These are phyloP conservation scores for Plasmodium gallinaceum DNA, from an alignment of 169 alveolate species.

Conservation along the genomic window DNA sequence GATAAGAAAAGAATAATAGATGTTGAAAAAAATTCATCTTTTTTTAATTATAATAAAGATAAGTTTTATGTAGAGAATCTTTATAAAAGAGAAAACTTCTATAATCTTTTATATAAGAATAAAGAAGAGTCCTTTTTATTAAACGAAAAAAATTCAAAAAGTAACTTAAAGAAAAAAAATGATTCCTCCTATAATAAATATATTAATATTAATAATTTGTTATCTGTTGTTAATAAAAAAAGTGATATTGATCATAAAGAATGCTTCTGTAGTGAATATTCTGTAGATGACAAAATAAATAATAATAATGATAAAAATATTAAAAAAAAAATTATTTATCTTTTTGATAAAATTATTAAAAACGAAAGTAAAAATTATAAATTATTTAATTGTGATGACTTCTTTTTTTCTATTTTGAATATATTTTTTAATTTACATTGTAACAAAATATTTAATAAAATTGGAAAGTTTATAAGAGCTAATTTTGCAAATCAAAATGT, in stretches of 20 bases:
- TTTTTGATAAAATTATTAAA: constrained; percentile 9
- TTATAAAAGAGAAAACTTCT: no score
- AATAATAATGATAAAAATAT: neutral
- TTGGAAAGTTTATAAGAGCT: neutral
- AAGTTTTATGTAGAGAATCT: no score
- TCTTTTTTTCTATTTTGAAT: constrained; percentile 1
- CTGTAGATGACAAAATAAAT: neutral
- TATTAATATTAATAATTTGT: neutral
- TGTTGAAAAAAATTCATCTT: no score
- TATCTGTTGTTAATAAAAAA: neutral
- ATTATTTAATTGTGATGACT: constrained; percentile 6
- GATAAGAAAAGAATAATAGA: no score
- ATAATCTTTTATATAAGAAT: neutral
- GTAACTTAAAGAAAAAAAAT: neutral
- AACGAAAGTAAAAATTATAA: neutral
- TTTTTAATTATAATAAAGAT: no score
- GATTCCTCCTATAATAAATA: neutral
- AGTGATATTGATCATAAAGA: neutral
- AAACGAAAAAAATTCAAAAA: neutral
- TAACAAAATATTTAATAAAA: neutral
- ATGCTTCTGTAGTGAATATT: neutral
- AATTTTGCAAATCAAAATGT: constrained; percentile 6
- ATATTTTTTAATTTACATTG: constrained; percentile 5
- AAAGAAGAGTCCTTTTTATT: neutral
- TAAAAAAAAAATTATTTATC: neutral